These are phyloP conservation scores for Inonotus hispidus DNA, from an alignment of 1,284 basidiomycete genomes.

Conservation along the genomic window DNA sequence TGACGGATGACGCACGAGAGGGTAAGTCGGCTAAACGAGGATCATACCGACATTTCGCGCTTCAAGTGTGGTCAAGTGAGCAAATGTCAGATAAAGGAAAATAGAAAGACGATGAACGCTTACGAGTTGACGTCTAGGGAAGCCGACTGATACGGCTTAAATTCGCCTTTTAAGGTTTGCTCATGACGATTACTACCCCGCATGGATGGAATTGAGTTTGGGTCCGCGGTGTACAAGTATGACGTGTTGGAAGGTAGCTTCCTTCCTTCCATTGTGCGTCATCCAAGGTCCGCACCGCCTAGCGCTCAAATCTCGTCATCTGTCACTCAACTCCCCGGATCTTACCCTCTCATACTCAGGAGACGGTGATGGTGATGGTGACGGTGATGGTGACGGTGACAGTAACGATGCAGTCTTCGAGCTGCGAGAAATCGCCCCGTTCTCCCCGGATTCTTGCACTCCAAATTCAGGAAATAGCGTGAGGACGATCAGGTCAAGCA, in stretches of 20 bases:
- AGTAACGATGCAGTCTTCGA: background rate
- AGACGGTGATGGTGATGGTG: background rate
- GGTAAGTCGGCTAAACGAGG: background rate
- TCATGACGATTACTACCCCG: conserved; percentile 3
- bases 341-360: background rate
- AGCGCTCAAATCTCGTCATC: background rate
- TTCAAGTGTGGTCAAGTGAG: background rate
- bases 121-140: background rate
- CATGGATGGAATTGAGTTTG: background rate
- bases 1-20: background rate
- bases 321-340: background rate
- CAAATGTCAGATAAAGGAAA: background rate
- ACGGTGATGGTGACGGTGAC: background rate
- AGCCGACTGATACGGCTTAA: background rate
- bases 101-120: background rate
- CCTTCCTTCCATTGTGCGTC: background rate
- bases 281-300: background rate
- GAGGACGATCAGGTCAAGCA: conserved; percentile 58
- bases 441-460: background rate
- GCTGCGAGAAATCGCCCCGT: background rate
- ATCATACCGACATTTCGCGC: background rate
- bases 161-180: background rate
- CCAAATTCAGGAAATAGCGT: conserved; percentile 62
- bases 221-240: background rate
- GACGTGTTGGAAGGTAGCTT: background rate